Evolutionary conservation across 2,329 filamentous ascomycete species (phyloP), one percentile per base, ranked within the genome.

Genomic region (Claviceps fusiformis): DNA sequence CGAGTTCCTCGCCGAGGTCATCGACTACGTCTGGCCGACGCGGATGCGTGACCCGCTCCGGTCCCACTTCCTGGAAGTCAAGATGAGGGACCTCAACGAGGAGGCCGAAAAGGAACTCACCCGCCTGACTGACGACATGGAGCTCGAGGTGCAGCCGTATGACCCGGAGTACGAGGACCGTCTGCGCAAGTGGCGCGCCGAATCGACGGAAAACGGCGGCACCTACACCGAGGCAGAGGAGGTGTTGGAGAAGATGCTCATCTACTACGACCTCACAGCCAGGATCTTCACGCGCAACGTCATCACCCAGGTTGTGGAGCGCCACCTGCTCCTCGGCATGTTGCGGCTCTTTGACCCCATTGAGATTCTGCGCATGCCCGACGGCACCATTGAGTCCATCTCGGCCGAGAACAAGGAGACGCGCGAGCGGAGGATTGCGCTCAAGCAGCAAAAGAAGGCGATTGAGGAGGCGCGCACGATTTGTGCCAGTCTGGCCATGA

Each of bases 161-260:
- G 76, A 78, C 54, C 75, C 75, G 0, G 75, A 78, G 60, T 78
- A 78, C 54, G 75, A 78, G 61, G 73, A 76, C 24, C 73, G 75
- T 1, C 68, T 78, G 52, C 66, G 71, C 33, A 70, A 66, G 55
- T 78, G 75, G 75, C 73, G 76, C 6, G 66, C 66, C 0, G 65
- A 71, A 7, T 64, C 68, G 0, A 71, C 70, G 0, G 65, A 71
- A 57, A 70, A 76, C 7, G 75, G 73, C 0, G 72, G 70, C 31
- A 70, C 68, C 0, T 78, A 75, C 59, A 73, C 71, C 2, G 75
- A 78, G 56, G 75, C 76, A 0, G 74, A 78, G 56, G 75, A 78
- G 62, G 75, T 78, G 0, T 61, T 78, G 31, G 76, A 78, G 63
- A 78, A 78, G 68, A 78, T 78, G 76, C 67, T 78, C 53, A 78